Conservation (phyloP, 331 rosid genomes). For the Stylosanthes scabra region DNA sequence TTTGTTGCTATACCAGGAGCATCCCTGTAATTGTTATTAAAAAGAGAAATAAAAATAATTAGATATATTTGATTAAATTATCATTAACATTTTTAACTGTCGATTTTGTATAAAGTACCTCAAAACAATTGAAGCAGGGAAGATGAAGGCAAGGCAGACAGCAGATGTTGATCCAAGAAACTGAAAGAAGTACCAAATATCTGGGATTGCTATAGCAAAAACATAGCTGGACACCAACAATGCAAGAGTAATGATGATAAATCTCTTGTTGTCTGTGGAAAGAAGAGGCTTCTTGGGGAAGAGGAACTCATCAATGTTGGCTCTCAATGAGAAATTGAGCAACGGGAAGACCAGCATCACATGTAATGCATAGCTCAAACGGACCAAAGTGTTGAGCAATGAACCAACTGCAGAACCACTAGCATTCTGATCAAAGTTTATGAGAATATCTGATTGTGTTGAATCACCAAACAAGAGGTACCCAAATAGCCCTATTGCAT, state of each 20-base stretch:
- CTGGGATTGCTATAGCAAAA: slow-evolving; percentile 78
- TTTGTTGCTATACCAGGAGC: slow-evolving; percentile 67
- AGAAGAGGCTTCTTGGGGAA: slow-evolving; percentile 66
- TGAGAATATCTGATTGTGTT: slow-evolving; percentile 71
- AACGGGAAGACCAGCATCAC: slow-evolving; percentile 85
- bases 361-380: slow-evolving; percentile 88
- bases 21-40: slow-evolving; percentile 57
- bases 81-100: no score
- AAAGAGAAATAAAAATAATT: not conserved
- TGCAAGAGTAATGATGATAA: slow-evolving; percentile 60
- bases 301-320: slow-evolving; percentile 78
- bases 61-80: not conserved
- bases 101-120: slow-evolving; percentile 50
- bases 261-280: slow-evolving; percentile 67
- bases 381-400: slow-evolving; percentile 68
- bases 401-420: slow-evolving; percentile 60
- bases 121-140: slow-evolving; percentile 86
- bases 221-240: slow-evolving; percentile 66
- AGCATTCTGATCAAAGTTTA: slow-evolving; percentile 73
- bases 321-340: slow-evolving; percentile 78
- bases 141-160: slow-evolving; percentile 82
- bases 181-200: slow-evolving; percentile 93
- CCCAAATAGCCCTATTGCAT: slow-evolving; percentile 80
- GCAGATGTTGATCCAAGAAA: slow-evolving; percentile 94
- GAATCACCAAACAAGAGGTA: slow-evolving; percentile 92